Base-by-base conservation (phyloP, 495 filamentous ascomycete genomes). In the Trichoderma gamsii region DNA sequence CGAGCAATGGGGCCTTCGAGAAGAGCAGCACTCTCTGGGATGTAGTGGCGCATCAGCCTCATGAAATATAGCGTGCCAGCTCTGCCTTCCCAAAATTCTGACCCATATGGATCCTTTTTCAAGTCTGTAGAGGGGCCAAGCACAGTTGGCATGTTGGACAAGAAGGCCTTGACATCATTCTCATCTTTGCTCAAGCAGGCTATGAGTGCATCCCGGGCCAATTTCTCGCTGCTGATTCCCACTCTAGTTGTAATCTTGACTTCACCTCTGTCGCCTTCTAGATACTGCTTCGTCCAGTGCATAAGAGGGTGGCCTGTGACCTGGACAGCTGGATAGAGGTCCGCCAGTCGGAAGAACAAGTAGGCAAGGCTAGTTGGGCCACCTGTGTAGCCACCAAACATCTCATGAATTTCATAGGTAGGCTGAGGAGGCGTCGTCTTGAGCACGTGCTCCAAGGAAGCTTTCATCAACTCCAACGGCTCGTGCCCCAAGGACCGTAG, bases 11-110 rank as follows among this genome's bases (percentile, higher is more conserved):
- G 72, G 8, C 52, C 49, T 13, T 79, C 72, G 18, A 83, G 71
- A 13, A 79, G 43, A 4, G 52, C 25, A 5, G 66, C 74, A 65
- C 74, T 74, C 7, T 71, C 72, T 4, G 73, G 72, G 1, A 75
- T 72, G 61, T 71, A 71, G 46, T 73, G 70, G 1, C 73, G 70
- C 27, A 81, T 77, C 64, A 83, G 38, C 2, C 88, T 77, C 12
- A 90, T 78, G 21, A 89, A 75, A 69, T 89, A 89, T 11, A 90
- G 78, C 18, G 81, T 82, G 0, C 88, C 88, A 1, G 86, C 84
- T 13, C 86, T 79, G 8, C 88, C 87, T 72, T 86, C 86, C 15
- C 88, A 77, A 73, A 83, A 82, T 73, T 89, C 87, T 12, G 41
- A 49, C 6, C 18, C n/a, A 44, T 51, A 66, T 9, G 44, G 25